phyloP scores from a whole-genome alignment of 768 basidiomycete species.

The Melanogaster broomeanus region DNA sequence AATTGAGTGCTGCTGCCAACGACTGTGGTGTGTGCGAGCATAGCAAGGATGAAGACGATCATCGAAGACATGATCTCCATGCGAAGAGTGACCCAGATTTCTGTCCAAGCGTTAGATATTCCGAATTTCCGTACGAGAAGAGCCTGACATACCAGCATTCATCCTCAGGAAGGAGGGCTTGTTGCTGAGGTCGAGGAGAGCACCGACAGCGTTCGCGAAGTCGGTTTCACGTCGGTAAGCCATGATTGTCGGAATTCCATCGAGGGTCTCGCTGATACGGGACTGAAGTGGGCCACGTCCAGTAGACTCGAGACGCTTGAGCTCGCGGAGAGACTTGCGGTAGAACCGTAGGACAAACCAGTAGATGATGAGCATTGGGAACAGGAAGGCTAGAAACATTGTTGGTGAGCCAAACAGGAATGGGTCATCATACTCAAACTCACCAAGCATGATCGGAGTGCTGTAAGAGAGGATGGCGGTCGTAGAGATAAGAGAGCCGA shows the following conservation, averaged over 20 bases:
- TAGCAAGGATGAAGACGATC: conserved; percentile 23
- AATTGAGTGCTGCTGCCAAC: conserved; percentile 26
- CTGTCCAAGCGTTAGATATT: conserved; percentile 9
- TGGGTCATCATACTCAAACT: conserved; percentile 26
- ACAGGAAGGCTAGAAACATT: conserved; percentile 16
- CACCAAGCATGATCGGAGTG: conserved; percentile 36
- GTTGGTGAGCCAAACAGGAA: conserved; percentile 18
- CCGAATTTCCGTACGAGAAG: neutral
- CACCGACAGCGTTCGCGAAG: conserved; percentile 22
- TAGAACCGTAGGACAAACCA: conserved; percentile 47
- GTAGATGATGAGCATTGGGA: conserved; percentile 35
- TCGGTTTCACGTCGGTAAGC: conserved; percentile 42
- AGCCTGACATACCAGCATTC: conserved; percentile 21
- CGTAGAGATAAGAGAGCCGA: conserved; percentile 26
- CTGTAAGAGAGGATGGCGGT: conserved; percentile 24
- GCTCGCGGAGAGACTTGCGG: conserved; percentile 47
- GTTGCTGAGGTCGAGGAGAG: conserved; percentile 27
- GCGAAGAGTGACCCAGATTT: conserved; percentile 34
- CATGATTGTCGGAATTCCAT: conserved; percentile 47
- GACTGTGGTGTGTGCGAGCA: conserved; percentile 28
- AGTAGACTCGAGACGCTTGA: conserved; percentile 46
- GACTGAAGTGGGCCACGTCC: conserved; percentile 51
- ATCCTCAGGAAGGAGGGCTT: conserved; percentile 28
- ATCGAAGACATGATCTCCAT: conserved; percentile 31
- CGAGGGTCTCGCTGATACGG: conserved; percentile 52